phyloP scores from a whole-genome alignment of 306 rosid species.

The Dryas alaskensis region DNA sequence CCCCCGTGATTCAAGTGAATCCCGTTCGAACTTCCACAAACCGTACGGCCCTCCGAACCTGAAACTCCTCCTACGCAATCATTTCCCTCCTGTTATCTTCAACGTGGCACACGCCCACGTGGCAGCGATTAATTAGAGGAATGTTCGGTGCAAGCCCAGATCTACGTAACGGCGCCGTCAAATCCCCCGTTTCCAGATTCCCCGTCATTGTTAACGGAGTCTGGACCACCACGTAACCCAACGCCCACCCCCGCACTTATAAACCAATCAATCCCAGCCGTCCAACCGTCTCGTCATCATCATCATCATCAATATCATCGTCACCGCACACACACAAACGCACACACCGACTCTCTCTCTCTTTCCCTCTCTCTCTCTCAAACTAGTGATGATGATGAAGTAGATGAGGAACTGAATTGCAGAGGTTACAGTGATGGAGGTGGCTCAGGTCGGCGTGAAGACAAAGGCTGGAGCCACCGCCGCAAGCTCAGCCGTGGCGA shows the following conservation, averaged over 20 bases:
- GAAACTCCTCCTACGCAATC: neutral
- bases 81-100: neutral
- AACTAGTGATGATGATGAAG: neutral
- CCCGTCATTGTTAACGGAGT: conserved; percentile 61
- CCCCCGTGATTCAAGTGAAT: neutral
- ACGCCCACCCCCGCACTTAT: conserved; percentile 25
- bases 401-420: conserved; percentile 34
- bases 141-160: conserved; percentile 30
- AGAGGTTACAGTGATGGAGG: conserved; percentile 35
- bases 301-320: conserved; percentile 33
- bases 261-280: conserved; percentile 52
- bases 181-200: conserved; percentile 68
- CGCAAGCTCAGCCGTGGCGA: conserved; percentile 20
- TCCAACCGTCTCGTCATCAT: conserved; percentile 34
- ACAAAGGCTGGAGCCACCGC: neutral
- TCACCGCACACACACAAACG: conserved; percentile 38
- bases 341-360: conserved; percentile 12
- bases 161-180: conserved; percentile 95
- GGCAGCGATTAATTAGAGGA: conserved; percentile 25
- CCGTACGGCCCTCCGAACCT: neutral
- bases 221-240: conserved; percentile 50
- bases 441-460: neutral
- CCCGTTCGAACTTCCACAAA: neutral
- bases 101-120: conserved; percentile 26
- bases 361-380: conserved; percentile 29